Percentiles rank a stretch among this genome's conserved stretches.
phyloP scores from a whole-genome alignment of 164 flowering plant genomes.

The Magnolia changhungtana region DNA sequence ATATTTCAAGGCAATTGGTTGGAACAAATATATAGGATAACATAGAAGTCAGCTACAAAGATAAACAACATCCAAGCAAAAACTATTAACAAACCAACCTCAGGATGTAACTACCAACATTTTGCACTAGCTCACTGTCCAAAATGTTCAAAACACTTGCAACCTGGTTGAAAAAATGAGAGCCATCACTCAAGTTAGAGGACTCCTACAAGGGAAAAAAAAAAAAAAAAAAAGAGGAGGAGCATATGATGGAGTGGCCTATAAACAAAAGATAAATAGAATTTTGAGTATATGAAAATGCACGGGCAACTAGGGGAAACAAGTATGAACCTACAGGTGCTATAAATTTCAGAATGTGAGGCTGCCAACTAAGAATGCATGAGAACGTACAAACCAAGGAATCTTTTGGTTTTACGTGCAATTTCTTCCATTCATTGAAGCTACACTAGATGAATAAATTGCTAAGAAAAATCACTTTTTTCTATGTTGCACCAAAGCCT shows the following conservation, averaged over 20 bases:
- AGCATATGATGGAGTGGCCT: neutral
- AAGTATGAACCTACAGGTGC: too few relatives aligned
- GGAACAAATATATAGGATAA: neutral
- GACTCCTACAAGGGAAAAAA: neutral
- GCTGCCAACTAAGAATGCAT: neutral
- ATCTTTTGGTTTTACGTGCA: too few relatives aligned
- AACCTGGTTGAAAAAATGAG: constrained; percentile 42
- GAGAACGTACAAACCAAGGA: neutral
- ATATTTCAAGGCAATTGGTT: neutral
- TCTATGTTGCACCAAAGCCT: too few relatives aligned
- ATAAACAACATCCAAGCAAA: neutral
- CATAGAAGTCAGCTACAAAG: neutral
- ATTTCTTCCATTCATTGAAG: too few relatives aligned
- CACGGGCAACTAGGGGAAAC: neutral
- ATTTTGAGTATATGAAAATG: neutral
- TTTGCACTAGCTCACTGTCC: constrained; percentile 60
- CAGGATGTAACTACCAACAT: constrained; percentile 73
- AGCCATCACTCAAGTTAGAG: neutral
- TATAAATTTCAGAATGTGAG: neutral
- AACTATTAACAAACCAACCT: constrained; percentile 44
- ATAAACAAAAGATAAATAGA: neutral
- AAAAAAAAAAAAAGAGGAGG: neutral
- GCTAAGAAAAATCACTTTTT: too few relatives aligned
- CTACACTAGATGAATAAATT: too few relatives aligned
- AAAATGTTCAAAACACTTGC: constrained; percentile 84